Conservation (phyloP, 495 filamentous ascomycete genomes). For the Lepidopterella palustris region DNA sequence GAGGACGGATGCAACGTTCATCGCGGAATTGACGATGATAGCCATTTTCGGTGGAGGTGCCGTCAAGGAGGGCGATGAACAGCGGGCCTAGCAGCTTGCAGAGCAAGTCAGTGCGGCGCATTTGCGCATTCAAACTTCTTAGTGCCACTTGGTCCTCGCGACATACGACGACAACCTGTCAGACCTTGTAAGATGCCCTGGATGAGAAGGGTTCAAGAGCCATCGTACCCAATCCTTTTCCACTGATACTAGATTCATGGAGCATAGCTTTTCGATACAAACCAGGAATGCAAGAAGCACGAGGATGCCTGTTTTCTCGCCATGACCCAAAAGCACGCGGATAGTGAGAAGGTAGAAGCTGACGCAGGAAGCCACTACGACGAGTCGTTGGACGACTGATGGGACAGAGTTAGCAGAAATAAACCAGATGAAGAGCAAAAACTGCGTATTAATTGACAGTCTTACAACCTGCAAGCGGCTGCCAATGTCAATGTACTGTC, state of each 20-base stretch:
- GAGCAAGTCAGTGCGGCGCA: slow-evolving; percentile 14
- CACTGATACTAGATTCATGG: slow-evolving; percentile 9
- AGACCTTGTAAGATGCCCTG: neutral
- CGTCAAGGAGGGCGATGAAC: slow-evolving; percentile 11
- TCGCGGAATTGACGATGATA: neutral
- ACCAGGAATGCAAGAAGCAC: neutral
- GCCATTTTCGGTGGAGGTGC: neutral
- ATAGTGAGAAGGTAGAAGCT: neutral
- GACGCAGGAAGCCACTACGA: slow-evolving; percentile 6
- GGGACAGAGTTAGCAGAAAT: too few species aligned
- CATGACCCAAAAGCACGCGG: neutral
- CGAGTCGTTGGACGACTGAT: slow-evolving; percentile 1
- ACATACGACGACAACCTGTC: slow-evolving; percentile 7
- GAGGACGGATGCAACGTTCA: slow-evolving; percentile 5
- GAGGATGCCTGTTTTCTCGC: neutral
- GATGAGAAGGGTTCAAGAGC: neutral
- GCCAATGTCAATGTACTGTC: neutral
- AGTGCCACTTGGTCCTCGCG: neutral
- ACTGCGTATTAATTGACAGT: slow-evolving; percentile 4
- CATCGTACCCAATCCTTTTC: slow-evolving; percentile 15
- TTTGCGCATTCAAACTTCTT: slow-evolving; percentile 3
- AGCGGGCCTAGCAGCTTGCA: slow-evolving; percentile 12
- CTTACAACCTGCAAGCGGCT: slow-evolving; percentile 7
- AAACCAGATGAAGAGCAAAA: too few species aligned
- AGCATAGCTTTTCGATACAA: slow-evolving; percentile 8